Evolutionary conservation across 2,329 filamentous ascomycete species (phyloP).

Genomic region (Penicillium digitatum): DNA sequence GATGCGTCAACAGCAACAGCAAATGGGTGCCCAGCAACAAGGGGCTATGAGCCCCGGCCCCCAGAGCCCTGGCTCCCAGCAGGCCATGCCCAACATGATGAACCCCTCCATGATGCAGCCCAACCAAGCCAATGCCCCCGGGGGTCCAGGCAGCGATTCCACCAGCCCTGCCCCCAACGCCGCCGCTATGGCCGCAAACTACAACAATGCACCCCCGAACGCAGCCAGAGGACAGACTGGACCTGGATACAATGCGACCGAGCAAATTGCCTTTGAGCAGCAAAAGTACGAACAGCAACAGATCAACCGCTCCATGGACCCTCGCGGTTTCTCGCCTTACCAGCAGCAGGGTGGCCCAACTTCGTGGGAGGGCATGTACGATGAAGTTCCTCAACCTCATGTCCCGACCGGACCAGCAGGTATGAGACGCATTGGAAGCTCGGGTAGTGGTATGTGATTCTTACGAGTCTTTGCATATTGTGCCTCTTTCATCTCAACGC

Average conservation of each 20-base stretch:
- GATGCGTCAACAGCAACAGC: conserved; percentile 21
- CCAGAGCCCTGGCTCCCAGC: conserved; percentile 49
- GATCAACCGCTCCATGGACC: conserved; percentile 50
- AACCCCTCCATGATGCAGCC: conserved; percentile 68
- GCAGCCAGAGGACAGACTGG: conserved; percentile 34
- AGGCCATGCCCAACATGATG: conserved; percentile 53
- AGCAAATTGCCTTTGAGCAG: conserved; percentile 72
- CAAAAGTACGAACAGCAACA: conserved; percentile 73
- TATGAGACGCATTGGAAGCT: conserved; percentile 42
- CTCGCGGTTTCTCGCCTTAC: conserved; percentile 41
- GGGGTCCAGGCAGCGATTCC: conserved; percentile 15
- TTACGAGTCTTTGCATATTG: conserved; percentile 5
- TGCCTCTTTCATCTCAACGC: not conserved
- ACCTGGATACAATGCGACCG: conserved; percentile 62
- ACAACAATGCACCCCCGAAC: conserved; percentile 24
- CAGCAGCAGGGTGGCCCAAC: conserved; percentile 63
- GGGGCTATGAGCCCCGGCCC: conserved; percentile 36
- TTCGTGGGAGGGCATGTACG: conserved; percentile 97
- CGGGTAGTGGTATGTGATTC: conserved; percentile 43
- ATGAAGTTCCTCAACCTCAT: conserved; percentile 83
- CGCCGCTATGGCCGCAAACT: conserved; percentile 43
- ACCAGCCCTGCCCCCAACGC: conserved; percentile 52
- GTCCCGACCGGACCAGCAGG: conserved; percentile 53
- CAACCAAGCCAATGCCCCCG: conserved; percentile 37
- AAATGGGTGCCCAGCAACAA: conserved; percentile 50